Percentiles rank a stretch among this genome's conserved stretches.
Conservation (phyloP, 2,329 filamentous ascomycete species). For the Nemania serpens region DNA sequence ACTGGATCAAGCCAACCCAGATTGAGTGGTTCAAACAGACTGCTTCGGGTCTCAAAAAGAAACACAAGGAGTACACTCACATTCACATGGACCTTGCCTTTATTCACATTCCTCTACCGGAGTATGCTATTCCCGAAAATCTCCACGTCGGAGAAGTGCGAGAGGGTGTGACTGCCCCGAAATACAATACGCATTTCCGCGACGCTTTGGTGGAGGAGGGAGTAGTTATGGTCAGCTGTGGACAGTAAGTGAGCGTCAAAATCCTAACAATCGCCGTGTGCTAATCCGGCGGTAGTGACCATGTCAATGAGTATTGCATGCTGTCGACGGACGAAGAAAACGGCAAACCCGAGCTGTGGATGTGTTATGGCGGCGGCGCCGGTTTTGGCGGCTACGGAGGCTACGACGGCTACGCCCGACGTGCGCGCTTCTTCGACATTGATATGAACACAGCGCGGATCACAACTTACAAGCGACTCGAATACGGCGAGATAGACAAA, state of each 20-base stretch:
- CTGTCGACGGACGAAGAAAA: conserved; percentile 61
- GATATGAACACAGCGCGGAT: conserved; percentile 91
- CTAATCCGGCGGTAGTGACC: conserved; percentile 63
- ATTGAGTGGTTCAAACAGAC: conserved; percentile 93
- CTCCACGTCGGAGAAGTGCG: conserved; percentile 72
- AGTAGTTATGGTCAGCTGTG: conserved; percentile 84
- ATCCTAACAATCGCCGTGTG: neutral
- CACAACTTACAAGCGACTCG: conserved; percentile 88
- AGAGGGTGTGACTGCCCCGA: conserved; percentile 84
- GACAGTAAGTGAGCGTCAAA: conserved; percentile 67
- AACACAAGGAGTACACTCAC: conserved; percentile 83
- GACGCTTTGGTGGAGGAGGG: conserved; percentile 86
- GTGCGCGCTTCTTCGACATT: conserved; percentile 87
- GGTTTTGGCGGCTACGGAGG: conserved; percentile 96
- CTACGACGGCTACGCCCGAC: conserved; percentile 82
- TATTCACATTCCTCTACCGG: conserved; percentile 94
- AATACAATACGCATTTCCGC: conserved; percentile 90
- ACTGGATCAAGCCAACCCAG: conserved; percentile 94
- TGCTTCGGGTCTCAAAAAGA: conserved; percentile 72
- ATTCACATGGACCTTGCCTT: conserved; percentile 96
- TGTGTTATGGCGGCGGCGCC: conserved; percentile 93
- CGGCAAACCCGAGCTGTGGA: conserved; percentile 79
- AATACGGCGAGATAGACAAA: conserved; percentile 62
- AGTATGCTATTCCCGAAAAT: conserved; percentile 71
- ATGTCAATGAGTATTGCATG: conserved; percentile 95